Evolutionary conservation across 257 asterid species (phyloP).

Genomic region (Solanum phureja): DNA sequence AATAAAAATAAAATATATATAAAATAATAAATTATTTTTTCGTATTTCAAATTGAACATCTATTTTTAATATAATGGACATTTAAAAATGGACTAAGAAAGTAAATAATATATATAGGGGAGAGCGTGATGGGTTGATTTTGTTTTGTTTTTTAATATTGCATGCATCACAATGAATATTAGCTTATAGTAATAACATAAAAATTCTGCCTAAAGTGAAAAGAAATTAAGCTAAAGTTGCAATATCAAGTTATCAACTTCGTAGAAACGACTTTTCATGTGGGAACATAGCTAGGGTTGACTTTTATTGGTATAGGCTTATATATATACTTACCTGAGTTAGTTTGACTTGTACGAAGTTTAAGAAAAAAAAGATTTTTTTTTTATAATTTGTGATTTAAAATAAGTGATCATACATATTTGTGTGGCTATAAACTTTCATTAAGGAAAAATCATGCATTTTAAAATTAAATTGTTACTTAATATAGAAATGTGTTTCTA

Average conservation of each 20-base stretch:
- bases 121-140: background rate
- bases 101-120: background rate
- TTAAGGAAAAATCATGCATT: no score
- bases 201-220: background rate
- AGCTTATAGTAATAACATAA: background rate
- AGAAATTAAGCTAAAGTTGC: background rate
- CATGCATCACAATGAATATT: background rate
- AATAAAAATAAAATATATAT: no score
- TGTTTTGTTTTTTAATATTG: background rate
- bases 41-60: no score
- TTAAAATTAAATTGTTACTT: no score
- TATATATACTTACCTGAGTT: background rate
- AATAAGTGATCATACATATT: no score
- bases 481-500: no score
- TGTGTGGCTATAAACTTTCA: no score
- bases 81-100: background rate
- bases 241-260: background rate
- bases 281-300: background rate
- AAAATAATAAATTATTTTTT: no score
- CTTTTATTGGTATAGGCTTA: background rate
- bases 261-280: background rate
- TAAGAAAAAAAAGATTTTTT: background rate
- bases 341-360: no score
- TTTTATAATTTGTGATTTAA: no score
- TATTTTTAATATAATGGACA: background rate